These are phyloP conservation scores for Candida ortonii DNA, from an alignment of 805 yeast genomes.

Conservation along the genomic window DNA sequence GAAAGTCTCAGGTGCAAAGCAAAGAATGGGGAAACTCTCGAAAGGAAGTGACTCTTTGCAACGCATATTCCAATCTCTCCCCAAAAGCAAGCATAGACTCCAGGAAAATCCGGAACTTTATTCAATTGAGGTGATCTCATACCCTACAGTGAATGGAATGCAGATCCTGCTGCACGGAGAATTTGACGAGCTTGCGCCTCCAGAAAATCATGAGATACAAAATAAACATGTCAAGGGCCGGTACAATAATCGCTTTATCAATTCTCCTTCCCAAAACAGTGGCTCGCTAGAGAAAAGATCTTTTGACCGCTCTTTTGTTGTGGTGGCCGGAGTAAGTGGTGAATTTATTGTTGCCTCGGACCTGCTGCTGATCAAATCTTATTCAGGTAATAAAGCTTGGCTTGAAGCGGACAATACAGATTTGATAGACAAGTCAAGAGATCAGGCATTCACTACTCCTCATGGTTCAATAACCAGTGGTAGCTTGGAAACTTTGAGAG, in stretches of 20 bases:
- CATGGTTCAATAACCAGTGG: background rate
- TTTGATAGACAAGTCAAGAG: constrained; percentile 3
- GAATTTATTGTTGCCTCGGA: constrained; percentile 85
- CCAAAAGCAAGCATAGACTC: constrained; percentile 74
- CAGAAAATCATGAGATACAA: constrained; percentile 33
- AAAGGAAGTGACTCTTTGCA: constrained; percentile 68
- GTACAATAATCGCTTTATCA: constrained; percentile 26
- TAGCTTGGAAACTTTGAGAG: background rate
- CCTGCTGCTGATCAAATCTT: constrained; percentile 63
- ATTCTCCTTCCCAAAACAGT: constrained; percentile 15
- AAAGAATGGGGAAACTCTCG: constrained; percentile 57
- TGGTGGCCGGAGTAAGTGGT: constrained; percentile 67
- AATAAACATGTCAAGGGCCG: constrained; percentile 10
- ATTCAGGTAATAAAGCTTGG: constrained; percentile 60
- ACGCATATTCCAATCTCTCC: constrained; percentile 61
- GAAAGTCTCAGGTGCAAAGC: constrained; percentile 52
- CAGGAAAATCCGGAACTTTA: constrained; percentile 59
- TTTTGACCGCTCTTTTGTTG: constrained; percentile 81
- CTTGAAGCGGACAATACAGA: constrained; percentile 7
- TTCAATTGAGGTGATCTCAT: constrained; percentile 75
- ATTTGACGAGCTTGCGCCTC: constrained; percentile 65
- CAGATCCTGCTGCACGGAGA: constrained; percentile 81
- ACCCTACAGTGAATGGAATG: constrained; percentile 71
- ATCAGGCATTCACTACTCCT: no score
- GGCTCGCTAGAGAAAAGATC: constrained; percentile 56